Conservation (phyloP, 495 filamentous ascomycete genomes). For the Trichoderma reesei region DNA sequence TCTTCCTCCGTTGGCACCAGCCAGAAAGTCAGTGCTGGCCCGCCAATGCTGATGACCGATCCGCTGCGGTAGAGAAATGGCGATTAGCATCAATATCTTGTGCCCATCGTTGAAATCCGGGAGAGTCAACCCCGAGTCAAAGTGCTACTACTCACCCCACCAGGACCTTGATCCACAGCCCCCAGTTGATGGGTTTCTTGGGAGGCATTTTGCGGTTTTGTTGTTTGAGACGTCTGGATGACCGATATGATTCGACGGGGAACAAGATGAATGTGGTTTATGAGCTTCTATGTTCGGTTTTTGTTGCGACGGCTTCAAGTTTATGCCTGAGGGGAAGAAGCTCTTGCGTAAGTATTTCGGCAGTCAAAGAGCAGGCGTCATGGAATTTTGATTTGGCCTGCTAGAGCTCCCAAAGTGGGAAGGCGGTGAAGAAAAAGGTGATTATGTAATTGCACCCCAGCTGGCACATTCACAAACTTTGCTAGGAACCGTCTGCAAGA, state of each 20-base stretch:
- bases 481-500: no score
- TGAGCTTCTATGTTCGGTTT: background rate
- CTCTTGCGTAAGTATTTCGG: background rate
- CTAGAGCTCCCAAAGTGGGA: background rate
- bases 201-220: slow-evolving; percentile 14
- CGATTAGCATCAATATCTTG: background rate
- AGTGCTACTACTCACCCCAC: slow-evolving; percentile 18
- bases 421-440: background rate
- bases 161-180: slow-evolving; percentile 27
- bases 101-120: no score
- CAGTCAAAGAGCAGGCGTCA: background rate
- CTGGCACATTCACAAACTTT: no score
- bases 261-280: background rate
- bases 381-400: background rate
- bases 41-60: slow-evolving; percentile 61
- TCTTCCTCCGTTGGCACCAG: slow-evolving; percentile 84
- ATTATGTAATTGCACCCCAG: background rate
- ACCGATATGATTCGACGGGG: background rate
- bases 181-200: slow-evolving; percentile 29
- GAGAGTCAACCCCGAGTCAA: background rate
- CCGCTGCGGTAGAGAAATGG: slow-evolving; percentile 39
- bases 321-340: background rate
- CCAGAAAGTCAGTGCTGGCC: slow-evolving; percentile 72
- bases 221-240: no score
- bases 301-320: background rate